These are phyloP conservation scores for Pouteria campechiana DNA, from an alignment of 179 eudicot species.

Conservation along the genomic window DNA sequence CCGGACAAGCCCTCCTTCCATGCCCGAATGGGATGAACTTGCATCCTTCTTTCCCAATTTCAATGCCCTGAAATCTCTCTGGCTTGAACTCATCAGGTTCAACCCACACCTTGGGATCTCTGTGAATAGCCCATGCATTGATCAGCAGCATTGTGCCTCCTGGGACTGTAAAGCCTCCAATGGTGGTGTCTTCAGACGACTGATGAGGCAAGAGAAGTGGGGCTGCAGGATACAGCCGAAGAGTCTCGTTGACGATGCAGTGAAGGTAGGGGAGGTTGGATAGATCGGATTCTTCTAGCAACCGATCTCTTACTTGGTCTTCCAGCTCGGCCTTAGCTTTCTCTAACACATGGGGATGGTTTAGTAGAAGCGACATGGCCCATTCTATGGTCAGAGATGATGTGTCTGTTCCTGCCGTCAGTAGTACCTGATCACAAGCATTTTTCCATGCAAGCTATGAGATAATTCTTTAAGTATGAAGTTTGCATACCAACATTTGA, in stretches of 20 bases:
- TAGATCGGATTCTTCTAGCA: conserved; percentile 20
- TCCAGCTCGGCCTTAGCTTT: conserved; percentile 13
- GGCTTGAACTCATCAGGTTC: conserved; percentile 15
- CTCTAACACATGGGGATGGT: conserved; percentile 10
- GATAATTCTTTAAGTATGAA: too few species aligned
- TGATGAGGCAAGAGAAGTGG: conserved; percentile 25
- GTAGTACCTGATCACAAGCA: conserved; percentile 4
- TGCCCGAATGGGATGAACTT: conserved; percentile 14
- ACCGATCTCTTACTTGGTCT: neutral
- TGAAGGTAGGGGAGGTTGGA: conserved; percentile 14
- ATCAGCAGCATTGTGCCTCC: conserved; percentile 17
- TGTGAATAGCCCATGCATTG: conserved; percentile 29
- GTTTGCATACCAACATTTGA: too few species aligned
- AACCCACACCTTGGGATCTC: conserved; percentile 16
- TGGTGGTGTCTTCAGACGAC: conserved; percentile 9
- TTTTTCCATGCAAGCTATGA: too few species aligned
- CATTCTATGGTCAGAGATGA: conserved; percentile 17
- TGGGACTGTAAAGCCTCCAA: conserved; percentile 17
- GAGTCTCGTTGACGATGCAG: conserved; percentile 16
- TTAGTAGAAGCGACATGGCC: conserved; percentile 30
- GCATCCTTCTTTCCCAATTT: neutral
- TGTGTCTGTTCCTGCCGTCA: conserved; percentile 16
- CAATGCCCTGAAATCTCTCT: conserved; percentile 9
- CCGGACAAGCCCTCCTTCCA: conserved; percentile 21
- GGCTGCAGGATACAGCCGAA: conserved; percentile 11